These are phyloP conservation scores for Penicillium paneum DNA, from an alignment of 2,329 filamentous ascomycete species.

Conservation along the genomic window DNA sequence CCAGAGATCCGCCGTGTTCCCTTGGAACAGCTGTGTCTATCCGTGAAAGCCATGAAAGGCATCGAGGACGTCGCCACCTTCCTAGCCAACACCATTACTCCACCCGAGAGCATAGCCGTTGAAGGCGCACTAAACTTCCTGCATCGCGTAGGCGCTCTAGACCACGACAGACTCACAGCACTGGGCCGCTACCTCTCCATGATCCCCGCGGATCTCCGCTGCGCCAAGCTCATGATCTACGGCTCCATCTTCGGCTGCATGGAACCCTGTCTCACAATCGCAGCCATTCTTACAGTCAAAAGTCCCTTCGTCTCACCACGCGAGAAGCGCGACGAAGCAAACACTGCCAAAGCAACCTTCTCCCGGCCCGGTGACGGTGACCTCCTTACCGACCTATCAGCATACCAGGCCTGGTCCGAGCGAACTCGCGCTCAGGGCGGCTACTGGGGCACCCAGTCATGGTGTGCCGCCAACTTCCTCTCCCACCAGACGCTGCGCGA, in stretches of 20 bases:
- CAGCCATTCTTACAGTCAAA: slow-evolving; percentile 84
- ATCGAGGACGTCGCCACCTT: slow-evolving; percentile 78
- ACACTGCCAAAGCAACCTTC: slow-evolving; percentile 71
- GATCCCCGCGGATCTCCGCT: slow-evolving; percentile 89
- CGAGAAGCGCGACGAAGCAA: slow-evolving; percentile 77
- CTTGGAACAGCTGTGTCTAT: slow-evolving; percentile 88
- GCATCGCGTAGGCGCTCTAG: slow-evolving; percentile 80
- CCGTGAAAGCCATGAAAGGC: slow-evolving; percentile 86
- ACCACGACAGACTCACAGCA: slow-evolving; percentile 81
- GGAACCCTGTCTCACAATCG: slow-evolving; percentile 82
- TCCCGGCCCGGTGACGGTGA: slow-evolving; percentile 72
- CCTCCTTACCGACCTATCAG: slow-evolving; percentile 78
- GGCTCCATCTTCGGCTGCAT: slow-evolving; percentile 91
- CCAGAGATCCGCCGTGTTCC: slow-evolving; percentile 92
- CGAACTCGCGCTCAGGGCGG: slow-evolving; percentile 51
- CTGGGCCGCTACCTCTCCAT: slow-evolving; percentile 90
- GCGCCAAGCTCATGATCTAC: slow-evolving; percentile 92
- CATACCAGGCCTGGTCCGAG: slow-evolving; percentile 78
- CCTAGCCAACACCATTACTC: slow-evolving; percentile 80
- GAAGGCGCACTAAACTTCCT: slow-evolving; percentile 79
- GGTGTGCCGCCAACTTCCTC: slow-evolving; percentile 84
- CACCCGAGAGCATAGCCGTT: slow-evolving; percentile 79
- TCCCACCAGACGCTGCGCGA: slow-evolving; percentile 80
- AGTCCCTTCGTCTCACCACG: slow-evolving; percentile 83
- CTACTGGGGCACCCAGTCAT: slow-evolving; percentile 54